Base-by-base conservation (phyloP, 257 asterid species). In the Euphrasia confusa region DNA sequence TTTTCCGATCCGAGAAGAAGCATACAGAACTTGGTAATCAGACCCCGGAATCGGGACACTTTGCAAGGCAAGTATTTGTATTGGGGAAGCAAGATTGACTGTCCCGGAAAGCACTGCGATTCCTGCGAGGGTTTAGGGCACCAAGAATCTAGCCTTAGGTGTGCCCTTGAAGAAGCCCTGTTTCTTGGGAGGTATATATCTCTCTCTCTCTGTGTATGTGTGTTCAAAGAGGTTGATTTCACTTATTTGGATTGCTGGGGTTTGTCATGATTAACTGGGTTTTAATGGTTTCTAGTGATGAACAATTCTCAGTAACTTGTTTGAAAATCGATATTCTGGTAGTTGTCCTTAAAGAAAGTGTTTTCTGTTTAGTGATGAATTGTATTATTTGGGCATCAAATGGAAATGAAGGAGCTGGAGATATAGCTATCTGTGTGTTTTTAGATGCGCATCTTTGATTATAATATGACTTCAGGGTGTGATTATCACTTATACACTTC, bases 121-220 rank as follows among this genome's bases (percentile, higher is more conserved):
- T 71, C 94, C 32, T 93, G 99, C 71, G 96, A 74, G 65, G 99
- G 96, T 54, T 80, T 93, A 73, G 99, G 99, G 60, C 99, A 93
- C 78, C 99, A 93, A 67, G 99, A 93, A 63, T 93, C 99, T 53
- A 93, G 99, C 81, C 95, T 93, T 72, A 82, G 99, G 81, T 93
- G 99, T 77, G 97, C 97, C 75, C 96, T 93, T 57, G 99, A 93
- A 79, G 99, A 93, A 66, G 96, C 96, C 7, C 49, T 93, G 79
- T 68, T 79, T 83, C 90, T 93, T 24, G 80, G 82, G 32, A 88
- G 98, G 98, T 86, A 74, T 12, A 53, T 63, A 50, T 24, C 58
- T 24, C 66, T 21, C 24, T 21, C 24, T 21, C 24, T 21, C 24
- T 18, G 7, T 17, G 1, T 53, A 8, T 18, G 14, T 21, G 21